Base-by-base conservation (phyloP, 257 asterid species). In the Osmanthus fragrans region DNA sequence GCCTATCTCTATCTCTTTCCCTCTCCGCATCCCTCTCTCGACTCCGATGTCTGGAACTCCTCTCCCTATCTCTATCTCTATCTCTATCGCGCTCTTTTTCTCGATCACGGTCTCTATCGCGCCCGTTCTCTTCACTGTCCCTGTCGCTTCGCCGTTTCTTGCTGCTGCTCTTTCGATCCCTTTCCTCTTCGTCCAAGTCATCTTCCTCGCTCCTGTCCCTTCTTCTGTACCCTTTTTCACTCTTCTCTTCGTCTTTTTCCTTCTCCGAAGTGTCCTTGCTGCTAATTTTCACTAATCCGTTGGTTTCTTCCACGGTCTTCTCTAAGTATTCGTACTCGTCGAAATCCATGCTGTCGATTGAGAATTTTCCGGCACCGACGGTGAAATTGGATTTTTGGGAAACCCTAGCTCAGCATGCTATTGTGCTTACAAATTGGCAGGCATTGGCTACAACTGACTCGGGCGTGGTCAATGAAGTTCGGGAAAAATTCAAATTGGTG, bases 281-380 rank as follows among this genome's bases (percentile, higher is more conserved):
- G 69, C 34, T 25, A 25, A 19, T 74, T 80, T 88, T 91, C 79
- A 91, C 73, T 21, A 89, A 67, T 66, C 85, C 93, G 83, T 93
- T 90, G 13, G 91, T 88, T 81, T 90, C 98, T 73, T 96, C 99
- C 37, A 96, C 98, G 15, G 96, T 80, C 63, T 91, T 96, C 86
- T 96, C 99, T 33, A 96, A 88, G 87, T 96, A 93, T 37, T 93
- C 99, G 86, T 93, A 93, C 95, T 96, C 99, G 88, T 96, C 99
- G 86, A 93, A 93, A 74, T 96, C 99, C 99, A 96, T 96, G 19
- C 34, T 63, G 8, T 10, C 12, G 5, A 60, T 21, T 60, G 33
- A 6, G 67, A 60, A 60, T 9, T 56, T 18, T 23, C 32, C 15
- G 67, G 67, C n/a, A 5, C 60, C 23, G 60, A 8, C 23, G 60